Evolutionary conservation across 331 rosid genomes (phyloP), one percentile per base, ranked within the genome.

Genomic region (Phaseolus coccineus): DNA sequence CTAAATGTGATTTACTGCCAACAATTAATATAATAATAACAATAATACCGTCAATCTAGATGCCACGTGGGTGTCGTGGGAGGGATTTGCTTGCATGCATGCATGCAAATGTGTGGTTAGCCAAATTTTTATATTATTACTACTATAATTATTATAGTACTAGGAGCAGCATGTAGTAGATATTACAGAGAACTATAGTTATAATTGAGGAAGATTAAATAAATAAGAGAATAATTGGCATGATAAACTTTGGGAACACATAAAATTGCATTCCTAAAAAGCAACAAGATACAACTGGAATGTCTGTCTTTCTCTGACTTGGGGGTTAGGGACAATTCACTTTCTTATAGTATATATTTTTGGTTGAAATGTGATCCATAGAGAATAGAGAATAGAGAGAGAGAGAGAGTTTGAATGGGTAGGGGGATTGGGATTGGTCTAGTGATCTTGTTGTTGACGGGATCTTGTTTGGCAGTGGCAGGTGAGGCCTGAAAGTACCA

Each of bases 271-370:
- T 80, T 87, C 97, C 98, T 96, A 97, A 93, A 96, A 96, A 96
- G 98, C 92, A 91, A 83, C 97, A 80, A 91, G 89, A 87, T 85
- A 90, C 97, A 91, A 89, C 98, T 93, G 94, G 98, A 96, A 93
- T 95, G 96, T 95, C 89, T 89, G 94, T 91, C 95, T 83, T 80
- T 73, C 90, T 76, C 84, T 80, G 69, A 76, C 83, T 73, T 82
- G 86, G 88, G 87, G 90, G 84, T 73, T 87, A 53, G 85, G 78
- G 86, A 81, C 84, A 70, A 77, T 79, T 74, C 67, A 67, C 52
- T 70, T 46, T 58, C 25, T 40, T 33, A 33, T 27, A 30, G 51
- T 46, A 46, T 46, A 44, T 44, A 12, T n/a, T 58, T 39, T 48
- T 73, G 30, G 46, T 78, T 76, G 50, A 71, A 77, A 73, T 69